These are phyloP conservation scores for Clarireedia hainanense DNA, from an alignment of 2,329 filamentous ascomycete species.

Conservation along the genomic window DNA sequence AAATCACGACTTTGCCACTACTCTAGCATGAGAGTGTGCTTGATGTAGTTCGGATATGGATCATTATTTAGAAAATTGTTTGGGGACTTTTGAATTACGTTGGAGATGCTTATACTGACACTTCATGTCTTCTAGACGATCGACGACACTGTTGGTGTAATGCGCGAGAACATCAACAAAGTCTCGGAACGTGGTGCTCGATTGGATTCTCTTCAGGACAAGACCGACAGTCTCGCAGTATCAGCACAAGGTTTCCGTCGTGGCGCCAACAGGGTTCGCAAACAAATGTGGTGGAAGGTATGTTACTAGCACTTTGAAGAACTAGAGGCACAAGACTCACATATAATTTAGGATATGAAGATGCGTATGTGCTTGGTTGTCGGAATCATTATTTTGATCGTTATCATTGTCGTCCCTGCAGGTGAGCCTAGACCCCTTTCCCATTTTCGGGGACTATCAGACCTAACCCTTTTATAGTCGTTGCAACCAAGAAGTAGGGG, in stretches of 20 bases:
- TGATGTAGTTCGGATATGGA: not conserved
- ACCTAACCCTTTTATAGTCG: constrained; percentile 28
- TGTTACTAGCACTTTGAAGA: not conserved
- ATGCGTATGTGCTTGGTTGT: constrained; percentile 96
- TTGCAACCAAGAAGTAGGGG: constrained; percentile 31
- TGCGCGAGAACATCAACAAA: constrained; percentile 97
- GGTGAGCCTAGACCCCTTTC: constrained; percentile 51
- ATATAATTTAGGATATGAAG: constrained; percentile 46
- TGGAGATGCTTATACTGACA: constrained; percentile 16
- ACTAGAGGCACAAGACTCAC: not conserved
- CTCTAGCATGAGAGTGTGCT: too few relatives aligned
- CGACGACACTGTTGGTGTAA: constrained; percentile 87
- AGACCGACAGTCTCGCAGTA: constrained; percentile 87
- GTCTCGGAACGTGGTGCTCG: constrained; percentile 87
- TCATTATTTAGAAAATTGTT: not conserved
- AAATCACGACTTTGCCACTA: too few relatives aligned
- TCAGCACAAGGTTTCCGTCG: constrained; percentile 94
- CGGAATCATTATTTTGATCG: constrained; percentile 82
- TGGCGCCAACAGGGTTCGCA: constrained; percentile 90
- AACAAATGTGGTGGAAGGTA: constrained; percentile 69
- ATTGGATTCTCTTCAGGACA: constrained; percentile 82
- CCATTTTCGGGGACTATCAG: not conserved
- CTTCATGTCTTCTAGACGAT: constrained; percentile 64
- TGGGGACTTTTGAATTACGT: not conserved
- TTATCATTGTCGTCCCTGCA: constrained; percentile 89